Base-by-base conservation (phyloP, 257 asterid genomes). In the Forsythia suspensa region DNA sequence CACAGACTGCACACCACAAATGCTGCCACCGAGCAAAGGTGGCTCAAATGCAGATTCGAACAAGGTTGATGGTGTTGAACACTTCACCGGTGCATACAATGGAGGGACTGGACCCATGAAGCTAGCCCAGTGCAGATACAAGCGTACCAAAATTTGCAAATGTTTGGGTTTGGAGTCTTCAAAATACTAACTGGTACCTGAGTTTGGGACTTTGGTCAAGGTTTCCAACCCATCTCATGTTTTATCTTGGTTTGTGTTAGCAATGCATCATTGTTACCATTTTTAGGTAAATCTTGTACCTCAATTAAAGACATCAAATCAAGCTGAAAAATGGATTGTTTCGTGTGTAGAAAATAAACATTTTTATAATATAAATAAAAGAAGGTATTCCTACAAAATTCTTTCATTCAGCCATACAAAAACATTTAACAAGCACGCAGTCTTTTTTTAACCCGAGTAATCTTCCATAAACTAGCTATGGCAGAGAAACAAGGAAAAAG, bases 151-250 rank as follows among this genome's bases (percentile, higher is more conserved):
- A 43, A 88, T 82, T 61, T 85, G 90, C 73, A 84, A 78, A 46
- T 85, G 86, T 15, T 71, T 80, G 89, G 89, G 91, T 70, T 76
- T 86, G 0, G 80, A 84, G 61, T 83, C 86, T 6, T 85, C 89
- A 0, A 80, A 79, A 66, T 86, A 86, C 39, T 71, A 82, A 79
- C 18, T 84, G 77, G 92, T 78, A 59, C 74, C 85, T 43, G 87
- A 81, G 72, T 72, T 83, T 41, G 83, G 82, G 18, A 78, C 81
- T 61, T 63, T 82, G 75, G 75, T 75, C n/a, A 79, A 80, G 74
- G 77, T 75, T 21, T 41, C 78, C 0, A 82, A 81, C 67, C 59
- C 81, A 11, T 71, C 83, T 16, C 83, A 80, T 40, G 65, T 80
- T 29, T 29, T 29, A 29, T 29, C 1, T 29, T 29, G 34, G 34